Evolutionary conservation across 1,284 basidiomycete species (phyloP), one percentile per base, ranked within the genome.

Genomic region (Trichosporon coremiiforme): DNA sequence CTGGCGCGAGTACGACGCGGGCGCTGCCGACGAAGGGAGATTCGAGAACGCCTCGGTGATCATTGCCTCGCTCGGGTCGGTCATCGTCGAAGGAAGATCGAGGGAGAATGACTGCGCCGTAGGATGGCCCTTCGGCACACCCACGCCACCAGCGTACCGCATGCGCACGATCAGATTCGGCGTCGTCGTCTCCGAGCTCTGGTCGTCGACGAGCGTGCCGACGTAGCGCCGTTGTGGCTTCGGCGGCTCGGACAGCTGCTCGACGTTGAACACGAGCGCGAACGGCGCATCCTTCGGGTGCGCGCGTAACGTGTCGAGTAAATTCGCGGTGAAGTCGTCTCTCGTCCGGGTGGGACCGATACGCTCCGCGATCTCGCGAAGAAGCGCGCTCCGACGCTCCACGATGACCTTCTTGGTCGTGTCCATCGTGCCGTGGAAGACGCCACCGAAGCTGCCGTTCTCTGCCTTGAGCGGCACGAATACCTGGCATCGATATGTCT

Each of bases 401-500:
- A 72, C 73, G 63, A 80, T 41, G 5, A 81, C 80, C 45, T 79
- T 79, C 12, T 75, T 73, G 9, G 79, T 79, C 0, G 76, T 82
- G 12, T 80, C 75, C 31, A 78, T 74, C 4, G 78, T 81, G 3
- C 76, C 78, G 68, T 82, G 80, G 75, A 79, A 79, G 13, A 83
- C 60, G n/a, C 81, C 81, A 0, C 76, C 79, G 63, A 78, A 70
- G 3, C 72, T 66, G 10, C 80, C 79, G 36, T 78, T 72, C 64
- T 79, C 78, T 35, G 77, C 73, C 20, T 73, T n/a, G 8, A 84
- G 66, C 1, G 82, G 82, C 0, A 80, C 75, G 78, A 80, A 83
- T 74, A 79, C 74, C 75, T 78, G 77, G 2, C 75, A 73, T 35
- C 78, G 75, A 36, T 78, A 80, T 4, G 68, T 70, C 62, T 81